A percentile compares a stretch with the other conserved stretches of the same genome.
Evolutionary conservation across 805 yeast species (phyloP).

Genomic region (Saturnispora silvae): DNA sequence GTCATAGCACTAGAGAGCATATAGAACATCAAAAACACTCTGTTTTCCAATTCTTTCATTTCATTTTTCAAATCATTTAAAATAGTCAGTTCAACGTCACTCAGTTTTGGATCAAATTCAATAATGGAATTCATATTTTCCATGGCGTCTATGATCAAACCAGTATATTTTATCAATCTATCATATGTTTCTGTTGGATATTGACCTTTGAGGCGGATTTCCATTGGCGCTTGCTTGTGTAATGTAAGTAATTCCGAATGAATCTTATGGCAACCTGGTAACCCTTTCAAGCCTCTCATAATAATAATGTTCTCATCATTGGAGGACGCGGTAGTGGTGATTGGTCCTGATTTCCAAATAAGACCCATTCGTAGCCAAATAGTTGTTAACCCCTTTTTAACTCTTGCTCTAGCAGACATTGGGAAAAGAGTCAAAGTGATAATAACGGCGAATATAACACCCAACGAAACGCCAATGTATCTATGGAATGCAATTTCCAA

Average conservation of each 20-base stretch:
- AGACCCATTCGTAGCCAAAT: conserved; percentile 77
- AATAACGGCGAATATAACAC: conserved; percentile 66
- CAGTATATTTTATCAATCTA: conserved; percentile 43
- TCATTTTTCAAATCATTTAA: conserved; percentile 45
- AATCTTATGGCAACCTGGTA: conserved; percentile 36
- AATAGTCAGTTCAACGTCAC: conserved; percentile 44
- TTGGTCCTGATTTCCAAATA: conserved; percentile 68
- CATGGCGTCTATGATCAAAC: conserved; percentile 59
- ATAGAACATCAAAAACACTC: conserved; percentile 68
- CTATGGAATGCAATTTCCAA: conserved; percentile 71
- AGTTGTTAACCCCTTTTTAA: conserved; percentile 53
- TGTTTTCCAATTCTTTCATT: conserved; percentile 56
- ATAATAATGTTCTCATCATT: conserved; percentile 22
- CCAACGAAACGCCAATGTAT: conserved; percentile 58
- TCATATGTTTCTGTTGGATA: conserved; percentile 49
- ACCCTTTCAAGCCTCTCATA: conserved; percentile 38
- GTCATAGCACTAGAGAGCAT: conserved; percentile 68
- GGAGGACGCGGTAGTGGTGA: conserved; percentile 32
- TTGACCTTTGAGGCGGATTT: conserved; percentile 62
- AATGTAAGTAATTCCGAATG: conserved; percentile 51
- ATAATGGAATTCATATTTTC: conserved; percentile 66
- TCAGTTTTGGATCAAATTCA: conserved; percentile 45
- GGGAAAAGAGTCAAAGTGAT: conserved; percentile 62
- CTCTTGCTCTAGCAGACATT: conserved; percentile 60
- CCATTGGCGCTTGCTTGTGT: conserved; percentile 64